Evolutionary conservation across 2,329 filamentous ascomycete genomes (phyloP).

Genomic region (Trichophyton mentagrophytes): DNA sequence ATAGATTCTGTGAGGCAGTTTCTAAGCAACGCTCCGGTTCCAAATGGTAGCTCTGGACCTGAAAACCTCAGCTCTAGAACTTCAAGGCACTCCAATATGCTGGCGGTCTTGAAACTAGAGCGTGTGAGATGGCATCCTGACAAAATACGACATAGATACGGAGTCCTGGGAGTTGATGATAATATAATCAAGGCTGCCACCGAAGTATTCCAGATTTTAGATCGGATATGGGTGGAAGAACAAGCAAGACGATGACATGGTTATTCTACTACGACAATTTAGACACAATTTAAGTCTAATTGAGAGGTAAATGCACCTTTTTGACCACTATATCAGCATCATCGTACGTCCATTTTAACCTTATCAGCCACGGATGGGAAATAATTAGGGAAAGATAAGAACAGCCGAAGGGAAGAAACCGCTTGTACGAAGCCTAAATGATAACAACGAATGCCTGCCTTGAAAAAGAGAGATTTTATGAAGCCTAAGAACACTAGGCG

Average conservation of each 20-base stretch:
- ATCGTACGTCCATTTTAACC: not conserved
- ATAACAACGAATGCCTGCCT: conserved; percentile 1
- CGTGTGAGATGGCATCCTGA: conserved; percentile 94
- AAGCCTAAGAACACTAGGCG: not conserved
- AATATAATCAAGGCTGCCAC: conserved; percentile 68
- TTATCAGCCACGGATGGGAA: not conserved
- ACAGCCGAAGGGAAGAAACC: not conserved
- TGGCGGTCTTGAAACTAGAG: conserved; percentile 60
- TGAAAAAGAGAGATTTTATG: not conserved
- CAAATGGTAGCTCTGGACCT: not conserved
- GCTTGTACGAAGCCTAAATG: conserved; percentile 1
- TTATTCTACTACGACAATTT: too few species aligned
- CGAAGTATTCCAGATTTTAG: conserved; percentile 80
- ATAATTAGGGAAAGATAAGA: not conserved
- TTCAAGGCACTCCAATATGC: conserved; percentile 23
- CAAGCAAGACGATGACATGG: conserved; percentile 16
- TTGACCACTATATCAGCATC: not conserved
- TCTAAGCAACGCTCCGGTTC: conserved; percentile 44
- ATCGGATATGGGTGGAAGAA: conserved; percentile 62
- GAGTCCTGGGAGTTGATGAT: conserved; percentile 54
- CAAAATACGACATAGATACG: conserved; percentile 85
- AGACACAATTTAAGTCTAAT: not conserved
- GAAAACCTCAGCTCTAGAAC: not conserved
- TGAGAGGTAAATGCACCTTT: not conserved
- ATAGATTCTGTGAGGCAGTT: conserved; percentile 55